phyloP scores from a whole-genome alignment of 1,139 yeast species.

The Candida tetrigidarum region DNA sequence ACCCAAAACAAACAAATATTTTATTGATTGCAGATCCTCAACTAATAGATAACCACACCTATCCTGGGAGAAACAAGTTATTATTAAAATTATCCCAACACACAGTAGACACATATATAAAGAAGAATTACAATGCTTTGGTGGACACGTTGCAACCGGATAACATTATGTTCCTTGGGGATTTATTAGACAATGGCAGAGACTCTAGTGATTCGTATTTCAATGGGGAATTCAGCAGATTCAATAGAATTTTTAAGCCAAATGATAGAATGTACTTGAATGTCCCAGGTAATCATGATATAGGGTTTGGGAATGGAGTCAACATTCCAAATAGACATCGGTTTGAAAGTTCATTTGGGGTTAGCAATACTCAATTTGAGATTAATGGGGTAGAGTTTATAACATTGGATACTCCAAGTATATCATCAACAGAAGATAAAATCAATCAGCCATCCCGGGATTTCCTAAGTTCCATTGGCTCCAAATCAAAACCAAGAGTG shows the following conservation, averaged over 20 bases:
- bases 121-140: slow-evolving; percentile 48
- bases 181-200: slow-evolving; percentile 57
- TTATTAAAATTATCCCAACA: slow-evolving; percentile 47
- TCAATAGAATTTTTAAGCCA: slow-evolving; percentile 38
- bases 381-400: slow-evolving; percentile 50
- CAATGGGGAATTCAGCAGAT: slow-evolving; percentile 38
- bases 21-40: slow-evolving; percentile 52
- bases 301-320: slow-evolving; percentile 57
- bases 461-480: slow-evolving; percentile 25
- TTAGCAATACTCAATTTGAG: slow-evolving; percentile 33
- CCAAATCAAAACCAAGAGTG: slow-evolving; percentile 34
- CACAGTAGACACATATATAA: slow-evolving; percentile 53
- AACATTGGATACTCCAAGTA: slow-evolving; percentile 48
- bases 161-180: slow-evolving; percentile 54
- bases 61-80: slow-evolving; percentile 47
- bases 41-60: slow-evolving; percentile 50
- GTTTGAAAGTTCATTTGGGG: slow-evolving; percentile 45
- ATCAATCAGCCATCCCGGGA: slow-evolving; percentile 31
- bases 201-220: slow-evolving; percentile 45
- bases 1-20: slow-evolving; percentile 22
- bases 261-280: slow-evolving; percentile 20
- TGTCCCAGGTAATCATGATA: slow-evolving; percentile 61
- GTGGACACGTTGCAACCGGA: slow-evolving; percentile 44
- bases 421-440: slow-evolving; percentile 34
- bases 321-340: slow-evolving; percentile 38